Conservation (phyloP, 1,284 basidiomycete genomes). For the Cutaneotrichosporon mucoides region DNA sequence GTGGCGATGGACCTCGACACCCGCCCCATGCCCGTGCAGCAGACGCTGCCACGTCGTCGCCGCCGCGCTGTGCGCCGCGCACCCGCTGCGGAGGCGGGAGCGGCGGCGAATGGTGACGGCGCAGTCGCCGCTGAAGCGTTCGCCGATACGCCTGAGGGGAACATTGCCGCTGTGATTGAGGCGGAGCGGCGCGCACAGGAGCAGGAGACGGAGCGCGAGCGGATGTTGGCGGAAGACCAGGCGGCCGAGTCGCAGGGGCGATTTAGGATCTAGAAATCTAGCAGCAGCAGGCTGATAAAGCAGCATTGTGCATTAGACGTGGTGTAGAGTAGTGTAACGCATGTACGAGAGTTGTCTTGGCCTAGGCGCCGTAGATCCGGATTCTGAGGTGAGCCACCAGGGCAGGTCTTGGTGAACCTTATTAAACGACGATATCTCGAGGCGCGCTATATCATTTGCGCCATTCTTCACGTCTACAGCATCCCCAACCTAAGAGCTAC, state of each 20-base stretch:
- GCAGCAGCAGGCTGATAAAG: too few relatives aligned
- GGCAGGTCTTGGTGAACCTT: too few relatives aligned
- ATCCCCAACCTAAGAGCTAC: too few relatives aligned
- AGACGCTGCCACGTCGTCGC: conserved; percentile 52
- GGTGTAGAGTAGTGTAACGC: too few relatives aligned
- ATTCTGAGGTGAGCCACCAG: too few relatives aligned
- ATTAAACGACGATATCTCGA: too few relatives aligned
- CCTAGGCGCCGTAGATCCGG: too few relatives aligned
- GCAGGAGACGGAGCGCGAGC: conserved; percentile 34
- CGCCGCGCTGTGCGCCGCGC: conserved; percentile 38
- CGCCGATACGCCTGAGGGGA: conserved; percentile 37
- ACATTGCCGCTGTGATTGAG: conserved; percentile 37
- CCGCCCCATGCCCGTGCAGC: conserved; percentile 78
- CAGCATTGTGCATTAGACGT: too few relatives aligned
- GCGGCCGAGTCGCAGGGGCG: conserved; percentile 10
- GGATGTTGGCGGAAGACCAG: conserved; percentile 50
- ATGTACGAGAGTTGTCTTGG: too few relatives aligned
- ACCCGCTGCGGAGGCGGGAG: background rate
- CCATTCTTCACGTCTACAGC: too few relatives aligned
- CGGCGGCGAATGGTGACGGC: conserved; percentile 12
- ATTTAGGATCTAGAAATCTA: background rate
- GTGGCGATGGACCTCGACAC: conserved; percentile 86
- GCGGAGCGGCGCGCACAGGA: conserved; percentile 24
- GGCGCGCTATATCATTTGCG: too few relatives aligned
- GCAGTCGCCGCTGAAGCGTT: conserved; percentile 9